Evolutionary conservation across 306 rosid genomes (phyloP), one percentile per base, ranked within the genome.

Genomic region (Sicyos baderoa): DNA sequence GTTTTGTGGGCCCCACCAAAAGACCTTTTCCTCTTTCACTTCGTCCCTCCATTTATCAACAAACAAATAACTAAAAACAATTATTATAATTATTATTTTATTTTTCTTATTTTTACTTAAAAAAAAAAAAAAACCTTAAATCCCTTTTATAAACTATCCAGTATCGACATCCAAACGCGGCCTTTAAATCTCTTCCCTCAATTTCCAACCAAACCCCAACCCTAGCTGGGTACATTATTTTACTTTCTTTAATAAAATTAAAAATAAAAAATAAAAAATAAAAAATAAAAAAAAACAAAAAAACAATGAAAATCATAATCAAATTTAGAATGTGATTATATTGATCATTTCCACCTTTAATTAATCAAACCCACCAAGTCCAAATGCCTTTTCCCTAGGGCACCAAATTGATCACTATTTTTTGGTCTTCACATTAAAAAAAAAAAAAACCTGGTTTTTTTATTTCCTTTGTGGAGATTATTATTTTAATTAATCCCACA

Each of bases 401-500:
- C 17, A 13, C 37, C 10, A 13, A 17, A 22, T 22, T 66, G 13
- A 45, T 19, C 55, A 4, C 6, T 17, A 22, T 23, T 57, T n/a
- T 35, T 11, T 61, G 7, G 54, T 45, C 40, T 47, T 6, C 67
- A 35, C 40, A 47, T 35, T 3, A 21, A 57, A 57, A 23, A 57
- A 12, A 50, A 49, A 16, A 16, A 6, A 62, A 62, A 62, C 44
- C 71, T 14, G 14, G n/a, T n/a, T 13, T 18, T 18, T 51, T 7
- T 8, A 2, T n/a, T 6, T 37, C 9, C 13, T 48, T 23, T 67
- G 55, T 45, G 11, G 51, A 3, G 17, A 5, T 21, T 21, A 42
- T 18, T 63, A 42, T 23, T 48, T 67, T 67, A 67, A 67, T 67
- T 67, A 48, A 67, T 14, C 56, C 72, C 54, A 45, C 14, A 65